A percentile compares a stretch with the other conserved stretches of the same genome.
These are phyloP conservation scores for Gossypium bickii DNA, from an alignment of 345 rosid genomes.

Conservation along the genomic window DNA sequence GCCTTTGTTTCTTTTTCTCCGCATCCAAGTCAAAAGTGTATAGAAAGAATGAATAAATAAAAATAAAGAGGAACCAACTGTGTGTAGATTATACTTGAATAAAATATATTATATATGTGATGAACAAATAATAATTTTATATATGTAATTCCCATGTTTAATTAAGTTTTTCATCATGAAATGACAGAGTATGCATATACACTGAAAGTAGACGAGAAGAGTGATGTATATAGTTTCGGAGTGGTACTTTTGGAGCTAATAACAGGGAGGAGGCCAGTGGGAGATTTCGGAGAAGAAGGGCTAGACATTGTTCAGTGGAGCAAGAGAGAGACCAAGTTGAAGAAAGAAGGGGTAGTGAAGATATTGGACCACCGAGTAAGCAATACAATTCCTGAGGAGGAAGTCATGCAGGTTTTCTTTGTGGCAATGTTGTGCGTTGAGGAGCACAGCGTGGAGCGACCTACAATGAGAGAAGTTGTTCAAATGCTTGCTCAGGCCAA, in stretches of 20 bases:
- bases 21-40: not conserved
- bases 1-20: not conserved
- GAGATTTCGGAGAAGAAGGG: slow-evolving; percentile 76
- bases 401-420: slow-evolving; percentile 78
- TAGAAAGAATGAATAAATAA: not conserved
- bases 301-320: slow-evolving; percentile 92
- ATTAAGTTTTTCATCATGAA: no score
- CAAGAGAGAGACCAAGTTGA: slow-evolving; percentile 46
- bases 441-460: slow-evolving; percentile 83
- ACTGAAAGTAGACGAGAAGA: slow-evolving; percentile 76
- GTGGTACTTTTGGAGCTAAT: slow-evolving; percentile 76
- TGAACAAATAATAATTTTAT: not conserved
- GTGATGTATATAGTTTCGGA: slow-evolving; percentile 91
- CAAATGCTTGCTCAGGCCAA: slow-evolving; percentile 81
- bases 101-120: not conserved
- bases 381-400: slow-evolving; percentile 42
- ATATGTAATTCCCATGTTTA: not conserved
- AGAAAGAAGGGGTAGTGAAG: slow-evolving; percentile 55
- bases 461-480: slow-evolving; percentile 30
- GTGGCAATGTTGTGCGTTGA: slow-evolving; percentile 80
- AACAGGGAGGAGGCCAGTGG: slow-evolving; percentile 77
- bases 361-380: slow-evolving; percentile 57
- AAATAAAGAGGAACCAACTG: not conserved
- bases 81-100: not conserved
- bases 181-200: slow-evolving; percentile 82